Conservation (phyloP, 768 basidiomycete species). For the Macrolepiota albuminosa region DNA sequence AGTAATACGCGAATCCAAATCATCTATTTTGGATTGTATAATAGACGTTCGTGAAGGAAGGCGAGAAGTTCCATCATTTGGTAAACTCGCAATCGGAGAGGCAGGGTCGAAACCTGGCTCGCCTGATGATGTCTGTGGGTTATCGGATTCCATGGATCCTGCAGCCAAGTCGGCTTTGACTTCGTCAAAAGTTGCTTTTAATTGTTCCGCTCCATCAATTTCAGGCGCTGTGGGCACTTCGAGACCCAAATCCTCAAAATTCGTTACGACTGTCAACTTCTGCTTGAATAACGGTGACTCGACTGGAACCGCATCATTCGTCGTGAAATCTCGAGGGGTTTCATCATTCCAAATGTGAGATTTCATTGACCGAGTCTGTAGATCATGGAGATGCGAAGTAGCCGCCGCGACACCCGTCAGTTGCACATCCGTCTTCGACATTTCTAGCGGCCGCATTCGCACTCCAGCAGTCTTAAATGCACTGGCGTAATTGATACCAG, state of each 20-base stretch:
- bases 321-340: slow-evolving; percentile 31
- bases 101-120: slow-evolving; percentile 1
- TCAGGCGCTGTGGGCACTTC: slow-evolving; percentile 50
- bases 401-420: slow-evolving; percentile 85
- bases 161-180: slow-evolving; percentile 83
- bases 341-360: slow-evolving; percentile 39
- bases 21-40: slow-evolving; percentile 56
- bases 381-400: slow-evolving; percentile 72
- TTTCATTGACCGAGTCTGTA: slow-evolving; percentile 36
- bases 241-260: slow-evolving; percentile 28
- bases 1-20: slow-evolving; percentile 57
- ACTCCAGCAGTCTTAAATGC: slow-evolving; percentile 85
- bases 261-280: slow-evolving; percentile 26
- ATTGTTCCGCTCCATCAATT: slow-evolving; percentile 57
- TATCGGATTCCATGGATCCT: slow-evolving; percentile 27
- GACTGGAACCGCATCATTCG: slow-evolving; percentile 22
- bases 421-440: slow-evolving; percentile 67
- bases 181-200: slow-evolving; percentile 80
- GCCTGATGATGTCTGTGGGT: slow-evolving; percentile 12
- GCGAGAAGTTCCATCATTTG: slow-evolving; percentile 22
- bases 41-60: slow-evolving; percentile 52
- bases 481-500: slow-evolving; percentile 89
- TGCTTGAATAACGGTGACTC: slow-evolving; percentile 20
- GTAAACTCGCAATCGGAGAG: slow-evolving; percentile 9
- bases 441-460: slow-evolving; percentile 69